Evolutionary conservation across 148 eudicot species (phyloP), one percentile per base, ranked within the genome.

Genomic region (Mesembryanthemum crystallinum): DNA sequence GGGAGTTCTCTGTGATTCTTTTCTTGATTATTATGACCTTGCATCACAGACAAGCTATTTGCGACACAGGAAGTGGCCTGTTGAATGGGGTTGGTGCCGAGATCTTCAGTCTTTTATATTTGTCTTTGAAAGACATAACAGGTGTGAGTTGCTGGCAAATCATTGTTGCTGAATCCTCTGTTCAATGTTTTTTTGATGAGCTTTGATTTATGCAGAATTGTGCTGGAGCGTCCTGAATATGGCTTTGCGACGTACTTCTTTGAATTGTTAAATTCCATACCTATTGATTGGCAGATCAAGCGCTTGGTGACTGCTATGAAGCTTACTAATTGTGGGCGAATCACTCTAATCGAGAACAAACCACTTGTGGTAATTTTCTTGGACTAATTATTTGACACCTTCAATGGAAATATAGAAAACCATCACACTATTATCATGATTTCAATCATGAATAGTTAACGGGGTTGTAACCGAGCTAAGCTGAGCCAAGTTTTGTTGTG

Each of bases 41-140:
- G 15, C 51, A 55, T 84, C 66, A 52, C 86, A 96, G 99, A 88
- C 99, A 55, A 86, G 86, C 68, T 89, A 87, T 84, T 75, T 96
- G 65, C 91, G 80, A 77, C 85, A 81, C 58, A 85, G 86, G 77
- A 92, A 88, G 64, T 96, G 97, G 97, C 99, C 99, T 28, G 98
- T 91, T 77, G 99, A 96, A 82, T 96, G 99, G 99, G 98, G 99
- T 37, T 96, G 99, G 99, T 89, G 94, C 79, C 89, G 99, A 63
- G 99, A 96, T 74, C 97, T 96, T 80, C 99, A 89, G 82, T 86
- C 98, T 49, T 96, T 96, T 77, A 86, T 96, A 74, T 96, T 96
- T 82, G 98, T 96, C 14, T 96, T 96, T 70, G 79, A 82, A 73
- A 88, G 91, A 74, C 99, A 96, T 79, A 91, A 92, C 88, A 96